These are phyloP conservation scores for Pinus tabuliformis DNA, from an alignment of 75 land plant genomes.

Conservation along the genomic window DNA sequence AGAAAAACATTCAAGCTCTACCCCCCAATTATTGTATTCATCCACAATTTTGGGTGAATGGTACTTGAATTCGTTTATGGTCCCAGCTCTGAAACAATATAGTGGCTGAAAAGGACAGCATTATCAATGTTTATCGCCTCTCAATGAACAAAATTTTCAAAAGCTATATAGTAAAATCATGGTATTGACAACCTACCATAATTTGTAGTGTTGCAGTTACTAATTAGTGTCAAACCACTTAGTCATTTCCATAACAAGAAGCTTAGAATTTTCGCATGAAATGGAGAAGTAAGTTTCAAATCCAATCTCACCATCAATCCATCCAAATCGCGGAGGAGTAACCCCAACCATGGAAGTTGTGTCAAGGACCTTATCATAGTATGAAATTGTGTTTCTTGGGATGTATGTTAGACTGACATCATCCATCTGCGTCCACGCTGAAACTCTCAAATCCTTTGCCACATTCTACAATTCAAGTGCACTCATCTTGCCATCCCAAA, in stretches of 20 bases:
- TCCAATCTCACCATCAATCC: conserved; percentile 73
- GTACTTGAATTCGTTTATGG: no score
- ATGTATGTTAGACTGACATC: conserved; percentile 58
- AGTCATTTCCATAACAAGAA: no score
- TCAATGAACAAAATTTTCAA: no score
- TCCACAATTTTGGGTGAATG: no score
- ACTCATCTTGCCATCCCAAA: conserved; percentile 65
- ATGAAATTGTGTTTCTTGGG: conserved; percentile 80
- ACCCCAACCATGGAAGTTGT: conserved; percentile 80
- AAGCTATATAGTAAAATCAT: no score
- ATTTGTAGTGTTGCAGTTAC: no score
- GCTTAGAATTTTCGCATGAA: conserved; percentile 12
- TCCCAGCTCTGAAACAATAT: no score
- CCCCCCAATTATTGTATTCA: conserved; percentile 31
- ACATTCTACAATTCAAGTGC: conserved; percentile 60
- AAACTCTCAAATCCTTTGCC: conserved; percentile 48
- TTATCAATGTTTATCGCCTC: no score
- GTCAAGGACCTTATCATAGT: conserved; percentile 81
- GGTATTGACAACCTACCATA: no score
- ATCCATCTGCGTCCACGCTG: conserved; percentile 76
- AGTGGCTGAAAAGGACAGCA: no score
- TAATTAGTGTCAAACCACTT: no score
- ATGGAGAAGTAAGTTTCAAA: conserved; percentile 75
- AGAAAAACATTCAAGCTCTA: conserved; percentile 67
- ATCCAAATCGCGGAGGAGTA: conserved; percentile 60